phyloP scores from a whole-genome alignment of 192 early-diverging fungal genomes.

The Linnemannia zychae region DNA sequence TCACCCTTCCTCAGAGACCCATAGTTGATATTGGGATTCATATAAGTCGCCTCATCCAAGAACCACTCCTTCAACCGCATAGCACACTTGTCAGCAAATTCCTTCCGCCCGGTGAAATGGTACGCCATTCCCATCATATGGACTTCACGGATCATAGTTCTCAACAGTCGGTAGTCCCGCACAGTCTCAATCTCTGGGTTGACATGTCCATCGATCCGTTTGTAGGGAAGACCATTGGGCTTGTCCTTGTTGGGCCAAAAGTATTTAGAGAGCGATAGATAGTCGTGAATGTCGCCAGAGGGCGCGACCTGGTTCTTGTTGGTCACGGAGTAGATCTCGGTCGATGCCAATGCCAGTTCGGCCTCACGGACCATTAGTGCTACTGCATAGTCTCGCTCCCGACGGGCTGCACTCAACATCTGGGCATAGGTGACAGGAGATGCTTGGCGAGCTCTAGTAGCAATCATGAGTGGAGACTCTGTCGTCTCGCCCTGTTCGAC shows the following conservation, averaged over 20 bases:
- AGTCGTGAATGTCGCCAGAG: slow-evolving; percentile 68
- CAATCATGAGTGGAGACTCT: slow-evolving; percentile 6
- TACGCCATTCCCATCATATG: slow-evolving; percentile 68
- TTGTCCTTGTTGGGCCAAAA: slow-evolving; percentile 65
- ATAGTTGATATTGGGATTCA: slow-evolving; percentile 75
- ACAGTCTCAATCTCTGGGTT: slow-evolving; percentile 69
- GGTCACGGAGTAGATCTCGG: slow-evolving; percentile 64
- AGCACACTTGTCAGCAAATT: slow-evolving; percentile 59
- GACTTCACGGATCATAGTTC: slow-evolving; percentile 59
- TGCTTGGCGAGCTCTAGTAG: slow-evolving; percentile 23
- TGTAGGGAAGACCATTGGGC: slow-evolving; percentile 63
- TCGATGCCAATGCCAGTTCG: slow-evolving; percentile 41
- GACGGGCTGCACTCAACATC: slow-evolving; percentile 34
- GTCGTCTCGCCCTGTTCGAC: background rate
- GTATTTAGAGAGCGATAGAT: slow-evolving; percentile 68
- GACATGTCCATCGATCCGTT: slow-evolving; percentile 62
- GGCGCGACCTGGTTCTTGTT: slow-evolving; percentile 64
- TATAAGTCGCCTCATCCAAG: slow-evolving; percentile 63
- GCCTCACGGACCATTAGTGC: slow-evolving; percentile 51
- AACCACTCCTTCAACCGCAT: slow-evolving; percentile 68
- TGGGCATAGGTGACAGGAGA: slow-evolving; percentile 38
- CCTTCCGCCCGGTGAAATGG: slow-evolving; percentile 63
- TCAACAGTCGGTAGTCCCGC: slow-evolving; percentile 56
- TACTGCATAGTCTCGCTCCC: slow-evolving; percentile 51
- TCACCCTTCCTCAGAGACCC: slow-evolving; percentile 63